Evolutionary conservation across 352 stramenopile genomes (phyloP), one percentile per base, ranked within the genome.

Genomic region (Elongisporangium senticosum): DNA sequence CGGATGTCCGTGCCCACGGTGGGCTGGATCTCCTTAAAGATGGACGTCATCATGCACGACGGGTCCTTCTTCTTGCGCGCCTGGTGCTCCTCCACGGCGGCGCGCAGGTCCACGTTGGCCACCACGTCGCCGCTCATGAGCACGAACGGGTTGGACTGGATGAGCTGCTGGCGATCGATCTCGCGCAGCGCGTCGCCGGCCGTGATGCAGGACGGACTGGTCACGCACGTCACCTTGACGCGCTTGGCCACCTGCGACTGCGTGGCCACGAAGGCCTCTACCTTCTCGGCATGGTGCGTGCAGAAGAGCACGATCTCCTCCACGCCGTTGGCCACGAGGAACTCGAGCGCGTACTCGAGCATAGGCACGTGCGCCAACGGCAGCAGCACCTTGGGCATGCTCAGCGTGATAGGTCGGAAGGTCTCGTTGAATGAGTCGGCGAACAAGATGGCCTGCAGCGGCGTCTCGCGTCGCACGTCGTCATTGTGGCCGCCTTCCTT

Each of bases 301-400:
- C 78, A 98, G 55, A 99, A 96, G 17, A 99, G 75, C 64, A 99
- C 87, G 6, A 99, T 83, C 69, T 99, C 95, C 49, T 98, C 74
- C 3, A 99, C 95, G 61, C 95, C 96, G 19, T 92, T 87, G 15
- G 86, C 83, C 21, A 86, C 90, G 13, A 99, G 80, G 63, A 98
- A 98, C 74, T 99, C 96, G 48, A 99, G 85, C 51, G 94, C 88
- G 72, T 99, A 99, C 71, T 99, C 94, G 58, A 99, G 78, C 74
- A 99, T 91, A 0, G 95, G 86, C 14, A 98, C 89, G 78, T 99
- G 99, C 53, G 96, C 96, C 26, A 99, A 76, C 14, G 96, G 96
- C 43, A 98, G 90, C 20, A 99, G 69, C 20, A 98, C 85, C 72
- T 99, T 98, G 37, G 95, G 93, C 55, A 73, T 67, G 47, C 82